Evolutionary conservation across 2,329 filamentous ascomycete species (phyloP), one percentile per base, ranked within the genome.

Genomic region (Dryadomyces quercivorus): DNA sequence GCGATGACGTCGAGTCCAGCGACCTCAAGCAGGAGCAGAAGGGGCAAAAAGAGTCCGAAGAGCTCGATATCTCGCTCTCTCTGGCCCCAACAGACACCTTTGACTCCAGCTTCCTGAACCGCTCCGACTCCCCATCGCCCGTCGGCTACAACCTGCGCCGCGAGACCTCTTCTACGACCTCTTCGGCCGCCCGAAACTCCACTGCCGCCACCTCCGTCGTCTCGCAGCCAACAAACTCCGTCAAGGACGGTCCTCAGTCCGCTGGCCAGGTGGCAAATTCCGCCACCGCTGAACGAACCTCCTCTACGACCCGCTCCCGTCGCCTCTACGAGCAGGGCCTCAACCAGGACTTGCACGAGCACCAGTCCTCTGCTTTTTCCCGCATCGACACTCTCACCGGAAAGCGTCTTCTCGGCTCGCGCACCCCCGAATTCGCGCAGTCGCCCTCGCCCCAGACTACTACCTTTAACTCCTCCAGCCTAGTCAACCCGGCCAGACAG

Each of bases 161-260:
- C 26, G 89, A 90, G 59, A 95, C 90, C 0, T 93, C 86, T 1
- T 96, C 92, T 0, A 94, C 88, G 0, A 85, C 83, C 7, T 93
- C 89, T 0, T 84, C 81, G 0, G 77, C 83, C 43, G 80, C 81
- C 26, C 83, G 88, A 31, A 84, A 81, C 54, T 96, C 92, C 0
- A 95, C 91, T 1, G 88, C 90, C 7, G 90, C 89, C 3, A 96
- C 90, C 0, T 96, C 92, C 0, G 74, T 94, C 51, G 81, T 84
- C n/a, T 95, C 90, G 0, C 88, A 92, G 57, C 72, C 72, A 16
- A 66, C 76, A 1, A 15, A 53, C 12, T 66, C 73, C 3, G 77
- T 73, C 31, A 81, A 76, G 58, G 79, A 82, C 42, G 69, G 66
- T 43, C 38, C 53, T 8, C 43, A 50, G 18, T 49, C 48, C 7